Percentiles rank a stretch among this genome's conserved stretches.
Evolutionary conservation across 306 rosid species (phyloP).

Genomic region (Pterocarpus macrocarpus): DNA sequence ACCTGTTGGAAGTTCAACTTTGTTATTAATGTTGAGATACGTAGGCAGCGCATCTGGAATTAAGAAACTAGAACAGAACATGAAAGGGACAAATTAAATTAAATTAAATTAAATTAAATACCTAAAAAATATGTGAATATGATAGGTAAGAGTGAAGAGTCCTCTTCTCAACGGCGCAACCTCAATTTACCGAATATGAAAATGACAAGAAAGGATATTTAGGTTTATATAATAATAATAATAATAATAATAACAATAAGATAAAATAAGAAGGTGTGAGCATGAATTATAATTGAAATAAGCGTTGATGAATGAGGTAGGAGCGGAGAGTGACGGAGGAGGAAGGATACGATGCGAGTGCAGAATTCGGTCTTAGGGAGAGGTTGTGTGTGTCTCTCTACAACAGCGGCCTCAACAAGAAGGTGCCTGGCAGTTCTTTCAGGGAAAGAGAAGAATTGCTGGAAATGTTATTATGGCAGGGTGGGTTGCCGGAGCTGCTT

Average conservation of each 20-base stretch:
- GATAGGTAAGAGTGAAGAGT: neutral
- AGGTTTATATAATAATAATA: neutral
- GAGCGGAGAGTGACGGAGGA: neutral
- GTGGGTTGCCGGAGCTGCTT: no score
- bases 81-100: neutral
- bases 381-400: neutral
- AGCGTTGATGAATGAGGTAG: neutral
- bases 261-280: neutral
- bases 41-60: neutral
- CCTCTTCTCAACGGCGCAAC: no score
- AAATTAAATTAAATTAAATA: no score
- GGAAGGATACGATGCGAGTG: constrained; percentile 40
- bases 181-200: neutral
- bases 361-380: constrained; percentile 47
- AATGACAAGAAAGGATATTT: neutral
- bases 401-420: constrained; percentile 35
- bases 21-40: neutral
- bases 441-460: constrained; percentile 41
- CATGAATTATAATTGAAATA: neutral
- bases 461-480: constrained; percentile 27
- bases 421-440: constrained; percentile 50
- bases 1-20: no score
- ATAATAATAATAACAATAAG: neutral
- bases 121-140: neutral
- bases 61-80: neutral